Evolutionary conservation across 2,329 filamentous ascomycete species (phyloP).

Genomic region (Fusarium sp.): DNA sequence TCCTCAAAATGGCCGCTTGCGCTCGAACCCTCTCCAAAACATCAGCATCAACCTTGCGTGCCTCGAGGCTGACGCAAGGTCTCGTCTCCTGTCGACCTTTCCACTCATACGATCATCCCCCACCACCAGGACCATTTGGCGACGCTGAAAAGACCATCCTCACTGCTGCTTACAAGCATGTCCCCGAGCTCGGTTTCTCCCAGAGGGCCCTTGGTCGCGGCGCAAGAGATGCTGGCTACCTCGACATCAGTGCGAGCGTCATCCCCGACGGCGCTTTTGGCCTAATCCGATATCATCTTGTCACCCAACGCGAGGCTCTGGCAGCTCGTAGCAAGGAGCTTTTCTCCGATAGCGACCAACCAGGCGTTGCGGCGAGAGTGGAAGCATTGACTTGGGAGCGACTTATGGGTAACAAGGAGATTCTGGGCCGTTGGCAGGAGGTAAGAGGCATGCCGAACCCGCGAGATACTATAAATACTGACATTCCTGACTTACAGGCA

Average conservation of each 20-base stretch:
- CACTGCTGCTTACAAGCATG: constrained; percentile 79
- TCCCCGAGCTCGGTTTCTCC: constrained; percentile 87
- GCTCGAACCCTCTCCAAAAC: constrained; percentile 29
- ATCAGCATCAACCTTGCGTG: constrained; percentile 28
- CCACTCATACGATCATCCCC: constrained; percentile 78
- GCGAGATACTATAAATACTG: constrained; percentile 13
- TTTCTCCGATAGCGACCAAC: constrained; percentile 52
- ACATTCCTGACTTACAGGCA: constrained; percentile 65
- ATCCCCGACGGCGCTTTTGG: constrained; percentile 84
- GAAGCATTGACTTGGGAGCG: constrained; percentile 80
- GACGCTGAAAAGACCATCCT: constrained; percentile 80
- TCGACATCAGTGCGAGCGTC: constrained; percentile 85
- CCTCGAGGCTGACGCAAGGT: constrained; percentile 25
- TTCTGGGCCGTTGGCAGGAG: constrained; percentile 88
- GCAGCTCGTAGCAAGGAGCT: constrained; percentile 53
- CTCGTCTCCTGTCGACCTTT: constrained; percentile 57
- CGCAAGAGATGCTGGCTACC: constrained; percentile 84
- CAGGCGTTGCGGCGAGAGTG: constrained; percentile 71
- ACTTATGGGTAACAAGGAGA: constrained; percentile 76
- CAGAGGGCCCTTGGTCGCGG: constrained; percentile 77
- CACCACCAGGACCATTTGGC: constrained; percentile 70
- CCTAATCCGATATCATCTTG: constrained; percentile 81
- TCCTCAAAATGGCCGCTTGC: constrained; percentile 29
- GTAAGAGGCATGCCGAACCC: constrained; percentile 59
- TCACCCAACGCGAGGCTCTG: constrained; percentile 73